Evolutionary conservation across 2,329 filamentous ascomycete genomes (phyloP), one percentile per base, ranked within the genome.

Genomic region (Pseudopithomyces chartarum): DNA sequence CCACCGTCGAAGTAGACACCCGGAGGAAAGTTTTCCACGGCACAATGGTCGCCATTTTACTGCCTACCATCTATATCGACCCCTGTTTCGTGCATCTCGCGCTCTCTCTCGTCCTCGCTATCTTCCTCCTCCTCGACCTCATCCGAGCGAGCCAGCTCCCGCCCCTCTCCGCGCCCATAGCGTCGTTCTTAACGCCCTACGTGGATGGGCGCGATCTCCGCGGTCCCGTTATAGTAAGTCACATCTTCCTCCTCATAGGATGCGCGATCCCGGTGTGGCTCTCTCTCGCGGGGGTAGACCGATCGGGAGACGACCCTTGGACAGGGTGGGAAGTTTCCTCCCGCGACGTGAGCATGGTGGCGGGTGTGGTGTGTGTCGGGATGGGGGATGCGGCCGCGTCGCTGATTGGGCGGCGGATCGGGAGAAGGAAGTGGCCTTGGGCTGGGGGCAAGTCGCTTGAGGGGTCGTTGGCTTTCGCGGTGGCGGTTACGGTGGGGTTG

Each of bases 21-120:
- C 86, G 95, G 48, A 87, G 95, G 49, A 99, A 99, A 76, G 91
- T 98, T 22, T 99, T 99, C 74, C 95, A 99, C 75, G 96, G 96
- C 65, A 97, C 94, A 84, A 98, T 98, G 90, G 94, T 98, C 7
- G 87, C 87, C 54, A 97, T 99, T 91, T 88, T 99, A 54, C 82
- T 98, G 1, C 93, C 95, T 0, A 87, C 91, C 1, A 90, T 89
- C 2, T 97, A 87, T 71, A 79, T 98, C 61, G 95, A 99, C 73
- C 94, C 95, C 0, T 83, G 88, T 39, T 98, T 91, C 74, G 87
- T 88, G 48, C 86, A 90, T 1, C 81, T 99, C 12, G 91, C 92
- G 0, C 82, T 98, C n/a, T 82, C 84, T 0, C 79, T 97, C 32
- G 86, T 92, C 23, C 84, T 99, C 34, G 87, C 90, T 3, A 82